Evolutionary conservation across 495 filamentous ascomycete species (phyloP).

Genomic region (Aspergillus ellipticus): DNA sequence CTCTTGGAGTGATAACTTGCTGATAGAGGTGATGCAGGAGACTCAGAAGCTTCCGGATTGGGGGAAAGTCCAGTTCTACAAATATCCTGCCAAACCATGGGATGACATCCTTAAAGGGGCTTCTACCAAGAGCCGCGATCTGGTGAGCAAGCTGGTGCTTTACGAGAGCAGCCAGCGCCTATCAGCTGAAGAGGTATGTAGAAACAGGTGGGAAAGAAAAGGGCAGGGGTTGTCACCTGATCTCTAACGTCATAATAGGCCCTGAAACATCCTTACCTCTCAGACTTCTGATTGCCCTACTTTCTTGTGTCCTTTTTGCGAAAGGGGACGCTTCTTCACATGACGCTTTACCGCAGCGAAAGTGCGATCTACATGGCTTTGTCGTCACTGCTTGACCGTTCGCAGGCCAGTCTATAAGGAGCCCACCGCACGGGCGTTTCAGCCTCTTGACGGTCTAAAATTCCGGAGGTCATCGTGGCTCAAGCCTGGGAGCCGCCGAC

Average conservation of each 20-base stretch:
- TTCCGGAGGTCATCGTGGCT: neutral
- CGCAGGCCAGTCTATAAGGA: neutral
- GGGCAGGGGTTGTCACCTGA: neutral
- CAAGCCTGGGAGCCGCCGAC: neutral
- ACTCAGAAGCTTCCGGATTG: conserved; percentile 56
- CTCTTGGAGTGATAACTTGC: neutral
- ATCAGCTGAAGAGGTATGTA: conserved; percentile 47
- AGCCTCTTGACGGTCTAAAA: conserved; percentile 3
- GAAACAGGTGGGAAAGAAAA: neutral
- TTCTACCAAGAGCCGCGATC: conserved; percentile 47
- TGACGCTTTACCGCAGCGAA: neutral
- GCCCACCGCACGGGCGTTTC: conserved; percentile 4
- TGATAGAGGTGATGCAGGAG: conserved; percentile 39
- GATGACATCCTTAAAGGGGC: conserved; percentile 47
- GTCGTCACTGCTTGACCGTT: neutral
- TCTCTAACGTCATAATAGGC: conserved; percentile 28
- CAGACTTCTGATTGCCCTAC: neutral
- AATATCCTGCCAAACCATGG: conserved; percentile 52
- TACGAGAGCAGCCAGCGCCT: conserved; percentile 55
- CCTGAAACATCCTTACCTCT: conserved; percentile 39
- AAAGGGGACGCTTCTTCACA: neutral
- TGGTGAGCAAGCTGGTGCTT: conserved; percentile 51
- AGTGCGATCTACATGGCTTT: neutral
- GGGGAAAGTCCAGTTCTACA: conserved; percentile 61
- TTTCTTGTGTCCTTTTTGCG: neutral